phyloP scores from a whole-genome alignment of 2,329 filamentous ascomycete species.

The Calonectria honghensis region DNA sequence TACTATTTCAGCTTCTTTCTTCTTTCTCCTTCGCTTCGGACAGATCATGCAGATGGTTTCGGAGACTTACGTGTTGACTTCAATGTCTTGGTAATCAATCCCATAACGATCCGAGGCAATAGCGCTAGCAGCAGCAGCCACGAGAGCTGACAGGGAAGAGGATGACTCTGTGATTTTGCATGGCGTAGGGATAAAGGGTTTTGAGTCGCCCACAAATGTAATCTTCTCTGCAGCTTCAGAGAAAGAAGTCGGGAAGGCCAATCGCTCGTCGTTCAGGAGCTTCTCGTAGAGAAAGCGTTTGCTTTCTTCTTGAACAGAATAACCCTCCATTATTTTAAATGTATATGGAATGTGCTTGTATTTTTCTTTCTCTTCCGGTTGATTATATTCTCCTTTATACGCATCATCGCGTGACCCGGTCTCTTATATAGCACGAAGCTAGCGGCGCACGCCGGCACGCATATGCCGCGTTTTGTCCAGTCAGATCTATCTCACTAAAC shows the following conservation, averaged over 20 bases:
- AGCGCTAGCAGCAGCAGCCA: slow-evolving; percentile 36
- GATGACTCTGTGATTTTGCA: slow-evolving; percentile 42
- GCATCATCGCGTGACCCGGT: background rate
- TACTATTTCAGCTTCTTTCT: background rate
- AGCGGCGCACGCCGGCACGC: background rate
- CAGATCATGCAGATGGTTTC: too few relatives aligned
- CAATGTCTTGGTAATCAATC: slow-evolving; percentile 39
- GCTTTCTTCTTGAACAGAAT: slow-evolving; percentile 33
- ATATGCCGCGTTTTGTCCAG: background rate
- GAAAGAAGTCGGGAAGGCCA: slow-evolving; percentile 32
- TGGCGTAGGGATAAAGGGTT: slow-evolving; percentile 41
- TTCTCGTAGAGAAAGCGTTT: slow-evolving; percentile 28
- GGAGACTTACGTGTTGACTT: slow-evolving; percentile 40
- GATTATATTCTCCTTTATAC: background rate
- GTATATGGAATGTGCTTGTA: background rate
- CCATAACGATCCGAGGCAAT: slow-evolving; percentile 40
- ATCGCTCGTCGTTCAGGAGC: slow-evolving; percentile 18
- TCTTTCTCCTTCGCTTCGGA: background rate
- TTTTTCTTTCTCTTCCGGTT: background rate
- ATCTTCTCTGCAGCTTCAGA: slow-evolving; percentile 32
- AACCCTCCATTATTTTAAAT: slow-evolving; percentile 15
- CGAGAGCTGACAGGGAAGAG: slow-evolving; percentile 35
- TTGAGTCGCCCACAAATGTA: slow-evolving; percentile 36
- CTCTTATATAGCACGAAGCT: background rate
- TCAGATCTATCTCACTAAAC: background rate